Conservation (phyloP, 495 filamentous ascomycete species). For the Hyaloscypha finlandica region DNA sequence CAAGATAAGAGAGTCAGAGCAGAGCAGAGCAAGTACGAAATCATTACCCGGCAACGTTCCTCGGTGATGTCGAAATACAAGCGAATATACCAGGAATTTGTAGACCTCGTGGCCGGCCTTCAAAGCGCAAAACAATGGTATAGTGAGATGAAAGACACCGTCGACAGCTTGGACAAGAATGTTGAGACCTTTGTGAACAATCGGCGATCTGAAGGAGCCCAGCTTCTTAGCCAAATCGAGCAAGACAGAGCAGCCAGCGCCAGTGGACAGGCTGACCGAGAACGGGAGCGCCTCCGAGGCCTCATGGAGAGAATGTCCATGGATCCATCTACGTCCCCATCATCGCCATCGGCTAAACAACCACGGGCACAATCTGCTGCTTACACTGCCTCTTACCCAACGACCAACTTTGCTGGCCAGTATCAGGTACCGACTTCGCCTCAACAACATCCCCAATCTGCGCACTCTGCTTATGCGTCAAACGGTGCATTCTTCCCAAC, state of each 20-base stretch:
- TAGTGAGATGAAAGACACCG: conserved; percentile 91
- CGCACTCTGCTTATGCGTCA: conserved; percentile 34
- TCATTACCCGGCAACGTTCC: conserved; percentile 78
- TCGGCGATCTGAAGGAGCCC: conserved; percentile 85
- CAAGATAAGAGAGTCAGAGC: conserved; percentile 93
- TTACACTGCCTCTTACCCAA: conserved; percentile 47
- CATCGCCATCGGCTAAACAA: conserved; percentile 45
- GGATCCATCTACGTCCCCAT: conserved; percentile 54
- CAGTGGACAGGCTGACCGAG: conserved; percentile 75
- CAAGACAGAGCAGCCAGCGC: conserved; percentile 67
- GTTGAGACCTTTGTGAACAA: conserved; percentile 97
- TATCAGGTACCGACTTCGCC: conserved; percentile 53
- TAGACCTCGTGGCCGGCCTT: conserved; percentile 84
- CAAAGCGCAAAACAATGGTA: conserved; percentile 90
- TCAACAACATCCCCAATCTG: conserved; percentile 35
- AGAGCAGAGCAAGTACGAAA: conserved; percentile 93
- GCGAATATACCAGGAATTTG: conserved; percentile 88
- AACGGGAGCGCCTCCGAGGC: conserved; percentile 80
- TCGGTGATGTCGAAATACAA: conserved; percentile 85
- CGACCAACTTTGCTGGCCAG: conserved; percentile 48
- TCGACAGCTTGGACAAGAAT: conserved; percentile 93
- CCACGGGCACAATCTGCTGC: conserved; percentile 48
- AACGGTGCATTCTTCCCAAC: conserved; percentile 36
- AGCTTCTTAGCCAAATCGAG: conserved; percentile 87
- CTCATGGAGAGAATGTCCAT: conserved; percentile 96